Evolutionary conservation across 2,329 filamentous ascomycete genomes (phyloP).

Genomic region (Didymosphaeria variabile): DNA sequence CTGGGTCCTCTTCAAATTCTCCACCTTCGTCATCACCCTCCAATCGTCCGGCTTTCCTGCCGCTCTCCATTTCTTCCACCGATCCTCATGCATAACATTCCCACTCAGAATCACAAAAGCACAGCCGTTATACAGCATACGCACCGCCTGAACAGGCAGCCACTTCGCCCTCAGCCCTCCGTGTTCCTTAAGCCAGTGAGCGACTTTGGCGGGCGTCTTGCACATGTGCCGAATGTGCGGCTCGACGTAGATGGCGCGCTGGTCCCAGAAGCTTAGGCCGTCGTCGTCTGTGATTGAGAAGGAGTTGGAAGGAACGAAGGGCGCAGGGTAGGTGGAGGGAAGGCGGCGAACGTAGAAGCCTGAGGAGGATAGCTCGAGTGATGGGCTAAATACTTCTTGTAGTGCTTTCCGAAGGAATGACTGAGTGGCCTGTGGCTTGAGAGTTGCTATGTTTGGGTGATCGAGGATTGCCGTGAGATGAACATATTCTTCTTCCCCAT

Average conservation of each 20-base stretch:
- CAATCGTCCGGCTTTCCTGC: constrained; percentile 39
- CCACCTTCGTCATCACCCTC: constrained; percentile 48
- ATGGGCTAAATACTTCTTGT: constrained; percentile 25
- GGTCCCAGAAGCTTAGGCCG: constrained; percentile 46
- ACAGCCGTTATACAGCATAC: constrained; percentile 43
- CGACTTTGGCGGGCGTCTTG: constrained; percentile 41
- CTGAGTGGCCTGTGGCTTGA: constrained; percentile 46
- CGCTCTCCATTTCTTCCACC: constrained; percentile 44
- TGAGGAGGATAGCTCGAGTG: constrained; percentile 36
- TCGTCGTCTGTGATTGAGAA: constrained; percentile 38
- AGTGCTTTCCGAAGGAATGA: constrained; percentile 39
- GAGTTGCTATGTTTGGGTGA: constrained; percentile 36
- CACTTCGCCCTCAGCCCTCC: constrained; percentile 42
- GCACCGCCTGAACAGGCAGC: constrained; percentile 47
- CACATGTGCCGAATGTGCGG: constrained; percentile 44
- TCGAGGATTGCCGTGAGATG: constrained; percentile 44
- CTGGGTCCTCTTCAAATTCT: constrained; percentile 41
- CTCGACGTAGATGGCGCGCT: constrained; percentile 49
- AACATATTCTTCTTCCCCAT: constrained; percentile 37
- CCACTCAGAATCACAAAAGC: constrained; percentile 48
- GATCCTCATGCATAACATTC: constrained; percentile 39
- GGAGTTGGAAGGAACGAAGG: constrained; percentile 38
- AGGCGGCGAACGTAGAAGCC: constrained; percentile 42
- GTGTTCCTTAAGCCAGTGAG: constrained; percentile 42
- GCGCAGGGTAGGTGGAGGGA: constrained; percentile 40